Percentiles rank a stretch among this genome's conserved stretches.
These are phyloP conservation scores for Trametes polyzona DNA, from an alignment of 1,284 basidiomycete genomes.

Conservation along the genomic window DNA sequence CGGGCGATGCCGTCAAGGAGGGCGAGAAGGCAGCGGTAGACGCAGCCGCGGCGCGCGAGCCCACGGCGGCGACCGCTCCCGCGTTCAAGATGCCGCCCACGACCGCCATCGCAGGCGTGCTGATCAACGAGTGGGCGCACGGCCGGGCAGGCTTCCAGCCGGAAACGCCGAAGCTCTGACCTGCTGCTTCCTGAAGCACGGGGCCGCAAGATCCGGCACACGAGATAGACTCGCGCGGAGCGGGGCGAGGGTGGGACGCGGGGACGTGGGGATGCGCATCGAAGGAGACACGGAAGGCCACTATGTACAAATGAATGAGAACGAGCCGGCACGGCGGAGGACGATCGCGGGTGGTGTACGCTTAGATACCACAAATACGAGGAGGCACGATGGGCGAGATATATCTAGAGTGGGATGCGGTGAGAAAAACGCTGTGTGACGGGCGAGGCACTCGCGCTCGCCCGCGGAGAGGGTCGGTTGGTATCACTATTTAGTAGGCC, in stretches of 20 bases:
- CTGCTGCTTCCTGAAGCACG: background rate
- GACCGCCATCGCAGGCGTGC: slow-evolving; percentile 73
- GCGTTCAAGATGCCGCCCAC: slow-evolving; percentile 69
- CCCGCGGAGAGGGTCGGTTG: background rate
- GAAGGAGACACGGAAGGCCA: background rate
- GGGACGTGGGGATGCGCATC: background rate
- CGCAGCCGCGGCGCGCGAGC: slow-evolving; percentile 2
- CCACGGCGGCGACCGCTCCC: slow-evolving; percentile 37
- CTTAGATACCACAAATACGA: slow-evolving; percentile 10
- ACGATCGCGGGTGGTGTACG: background rate
- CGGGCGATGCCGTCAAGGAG: slow-evolving; percentile 20
- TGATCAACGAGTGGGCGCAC: slow-evolving; percentile 70
- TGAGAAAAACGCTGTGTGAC: background rate
- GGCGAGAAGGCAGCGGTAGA: slow-evolving; percentile 13
- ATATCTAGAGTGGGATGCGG: slow-evolving; percentile 12
- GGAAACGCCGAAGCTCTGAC: slow-evolving; percentile 11
- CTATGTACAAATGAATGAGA: slow-evolving; percentile 10
- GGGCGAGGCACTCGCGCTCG: too few species aligned
- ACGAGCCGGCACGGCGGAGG: background rate
- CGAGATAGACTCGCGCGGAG: background rate
- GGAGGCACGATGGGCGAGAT: slow-evolving; percentile 6
- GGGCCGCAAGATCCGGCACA: background rate
- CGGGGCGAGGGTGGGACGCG: background rate
- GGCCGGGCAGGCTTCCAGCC: slow-evolving; percentile 37
- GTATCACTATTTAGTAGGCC: background rate